phyloP scores from a whole-genome alignment of 257 asterid species.

The Linderniella brevidens region DNA sequence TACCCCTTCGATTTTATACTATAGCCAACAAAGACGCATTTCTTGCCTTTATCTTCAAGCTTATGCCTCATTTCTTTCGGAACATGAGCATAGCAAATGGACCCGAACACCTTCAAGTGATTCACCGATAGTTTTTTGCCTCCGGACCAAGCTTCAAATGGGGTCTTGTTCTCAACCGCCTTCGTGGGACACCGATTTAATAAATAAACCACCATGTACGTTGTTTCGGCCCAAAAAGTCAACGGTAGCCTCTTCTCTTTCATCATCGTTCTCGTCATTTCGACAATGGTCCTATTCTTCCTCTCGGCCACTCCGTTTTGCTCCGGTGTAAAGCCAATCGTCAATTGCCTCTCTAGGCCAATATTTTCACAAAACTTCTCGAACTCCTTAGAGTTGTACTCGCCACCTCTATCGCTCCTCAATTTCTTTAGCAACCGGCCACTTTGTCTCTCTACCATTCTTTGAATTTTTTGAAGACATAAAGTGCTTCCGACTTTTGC shows the following conservation, averaged over 20 bases:
- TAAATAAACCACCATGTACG: not conserved
- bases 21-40: not conserved
- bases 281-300: not conserved
- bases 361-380: conserved; percentile 1
- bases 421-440: too few species aligned
- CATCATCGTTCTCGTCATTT: not conserved
- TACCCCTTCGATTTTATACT: not conserved
- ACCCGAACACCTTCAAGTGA: not conserved
- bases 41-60: not conserved
- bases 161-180: not conserved
- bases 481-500: not conserved
- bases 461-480: not conserved
- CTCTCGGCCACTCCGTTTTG: not conserved
- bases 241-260: not conserved
- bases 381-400: not conserved
- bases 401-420: not conserved
- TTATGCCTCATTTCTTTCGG: not conserved
- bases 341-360: not conserved
- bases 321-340: not conserved
- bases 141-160: not conserved
- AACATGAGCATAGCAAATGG: not conserved
- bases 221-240: not conserved
- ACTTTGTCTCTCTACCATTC: conserved; percentile 1
- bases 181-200: not conserved
- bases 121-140: not conserved